Evolutionary conservation across 805 yeast genomes (phyloP), one percentile per base, ranked within the genome.

Genomic region (Nakazawaea ambrosiae): DNA sequence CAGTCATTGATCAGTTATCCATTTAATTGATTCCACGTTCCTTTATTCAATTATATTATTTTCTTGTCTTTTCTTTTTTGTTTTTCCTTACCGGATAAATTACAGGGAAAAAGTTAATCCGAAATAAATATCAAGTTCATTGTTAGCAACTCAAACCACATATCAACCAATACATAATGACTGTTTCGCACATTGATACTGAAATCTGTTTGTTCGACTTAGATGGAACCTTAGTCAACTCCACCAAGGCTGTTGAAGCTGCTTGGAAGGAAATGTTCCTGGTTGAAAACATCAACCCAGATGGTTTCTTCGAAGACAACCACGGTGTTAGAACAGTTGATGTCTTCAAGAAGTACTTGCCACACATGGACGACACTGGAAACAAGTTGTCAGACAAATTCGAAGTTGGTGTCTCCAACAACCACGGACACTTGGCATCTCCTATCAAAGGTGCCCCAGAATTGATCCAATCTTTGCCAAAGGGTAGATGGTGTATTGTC

Each of bases 251-350:
- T 42, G 84, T 85, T 45, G 86, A 83, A 53, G 81, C 77, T 51
- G 77, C 84, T 65, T 86, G 95, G 95, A 73, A 73, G 51, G 80
- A 76, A 42, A 72, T 82, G 53, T 84, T 82, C 47, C 66, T 68
- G 50, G 68, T 73, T 52, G 73, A 81, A 60, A 73, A 72, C 53
- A 78, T 81, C 40, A 75, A 78, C 58, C 75, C 84, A 14, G 78
- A 75, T 46, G 77, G 80, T 49, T 81, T 84, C 39, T 75, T 82
- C 55, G 73, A 77, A 58, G 74, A 80, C 37, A 73, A 82, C 25
- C 95, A 86, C 61, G 95, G 95, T 28, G 78, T 85, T 56, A 73
- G 95, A 60, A 84, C 94, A 24, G 73, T 73, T 48, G 95, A 86
- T 51, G 81, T 83, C 27, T 73, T 84, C 55, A 74, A 74, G 48